Percentiles rank a stretch among this genome's conserved stretches.
Conservation (phyloP, 192 early-diverging fungal species). For the Coemansia biformis region DNA sequence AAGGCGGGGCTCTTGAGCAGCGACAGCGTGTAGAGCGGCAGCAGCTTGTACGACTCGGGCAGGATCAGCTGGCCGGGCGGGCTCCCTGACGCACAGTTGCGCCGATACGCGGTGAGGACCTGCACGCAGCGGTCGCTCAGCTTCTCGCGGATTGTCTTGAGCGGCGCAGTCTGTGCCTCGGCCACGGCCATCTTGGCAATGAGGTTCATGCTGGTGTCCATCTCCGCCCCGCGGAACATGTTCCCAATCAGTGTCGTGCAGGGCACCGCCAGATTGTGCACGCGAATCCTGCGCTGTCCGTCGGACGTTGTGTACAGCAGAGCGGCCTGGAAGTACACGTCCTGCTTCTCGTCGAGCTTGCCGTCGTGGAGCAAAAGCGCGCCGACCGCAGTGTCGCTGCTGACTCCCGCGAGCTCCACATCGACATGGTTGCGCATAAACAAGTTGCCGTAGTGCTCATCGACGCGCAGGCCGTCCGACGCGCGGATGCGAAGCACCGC, state of each 20-base stretch:
- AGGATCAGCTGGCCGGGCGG: conserved; percentile 92
- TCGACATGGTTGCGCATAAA: conserved; percentile 89
- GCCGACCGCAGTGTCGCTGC: conserved; percentile 77
- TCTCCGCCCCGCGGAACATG: conserved; percentile 84
- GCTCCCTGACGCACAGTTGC: conserved; percentile 81
- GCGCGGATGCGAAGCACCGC: conserved; percentile 81
- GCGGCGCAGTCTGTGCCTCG: conserved; percentile 62
- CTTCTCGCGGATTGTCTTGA: conserved; percentile 72
- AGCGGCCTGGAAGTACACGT: conserved; percentile 85
- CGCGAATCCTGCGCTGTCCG: conserved; percentile 85
- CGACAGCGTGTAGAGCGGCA: conserved; percentile 79
- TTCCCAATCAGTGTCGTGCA: conserved; percentile 70
- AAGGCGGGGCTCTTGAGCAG: conserved; percentile 82
- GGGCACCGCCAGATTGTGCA: conserved; percentile 79
- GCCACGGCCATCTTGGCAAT: conserved; percentile 76
- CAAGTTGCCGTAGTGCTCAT: conserved; percentile 92
- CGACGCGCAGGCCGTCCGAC: conserved; percentile 81
- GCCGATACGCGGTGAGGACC: conserved; percentile 84
- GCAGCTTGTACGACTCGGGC: conserved; percentile 92
- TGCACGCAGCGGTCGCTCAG: conserved; percentile 84
- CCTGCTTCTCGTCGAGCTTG: conserved; percentile 77
- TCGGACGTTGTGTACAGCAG: conserved; percentile 88
- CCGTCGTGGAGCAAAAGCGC: conserved; percentile 81
- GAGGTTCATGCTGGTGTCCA: conserved; percentile 88
- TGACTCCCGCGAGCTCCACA: conserved; percentile 85